phyloP scores from a whole-genome alignment of 805 yeast genomes.

The Metschnikowia lochheadii region DNA sequence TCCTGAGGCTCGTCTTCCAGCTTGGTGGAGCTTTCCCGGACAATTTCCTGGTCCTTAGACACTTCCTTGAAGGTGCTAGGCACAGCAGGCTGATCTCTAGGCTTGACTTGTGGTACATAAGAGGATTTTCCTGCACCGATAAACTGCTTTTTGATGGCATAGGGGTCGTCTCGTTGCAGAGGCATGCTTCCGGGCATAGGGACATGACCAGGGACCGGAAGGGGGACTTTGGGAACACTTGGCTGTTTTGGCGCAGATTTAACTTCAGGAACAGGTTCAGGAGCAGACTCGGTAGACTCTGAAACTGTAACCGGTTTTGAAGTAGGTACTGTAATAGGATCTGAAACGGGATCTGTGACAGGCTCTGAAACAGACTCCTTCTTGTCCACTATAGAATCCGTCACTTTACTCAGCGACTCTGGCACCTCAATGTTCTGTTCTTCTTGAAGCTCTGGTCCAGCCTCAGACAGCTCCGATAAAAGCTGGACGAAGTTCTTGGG shows the following conservation, averaged over 20 bases:
- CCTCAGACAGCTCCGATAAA: background rate
- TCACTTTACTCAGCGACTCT: no score
- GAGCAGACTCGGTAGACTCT: background rate
- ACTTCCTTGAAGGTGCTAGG: constrained; percentile 27
- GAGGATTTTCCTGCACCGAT: constrained; percentile 56
- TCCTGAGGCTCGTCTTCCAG: constrained; percentile 41
- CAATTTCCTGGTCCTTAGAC: constrained; percentile 17
- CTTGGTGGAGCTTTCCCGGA: constrained; percentile 9
- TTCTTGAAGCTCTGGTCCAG: background rate
- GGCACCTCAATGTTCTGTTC: no score
- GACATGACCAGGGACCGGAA: constrained; percentile 4
- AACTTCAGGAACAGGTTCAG: background rate
- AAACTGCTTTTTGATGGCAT: constrained; percentile 50
- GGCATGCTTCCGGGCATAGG: constrained; percentile 22
- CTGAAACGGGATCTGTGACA: no score
- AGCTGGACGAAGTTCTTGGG: constrained; percentile 74
- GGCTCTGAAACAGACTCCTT: background rate
- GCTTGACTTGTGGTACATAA: constrained; percentile 49
- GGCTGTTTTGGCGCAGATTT: background rate
- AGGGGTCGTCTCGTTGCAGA: constrained; percentile 41
- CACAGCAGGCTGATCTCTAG: constrained; percentile 36
- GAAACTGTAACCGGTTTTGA: background rate
- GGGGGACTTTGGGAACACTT: constrained; percentile 3
- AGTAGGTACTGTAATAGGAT: background rate
- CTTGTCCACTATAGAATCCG: no score